These are phyloP conservation scores for Pyrrhoderma lamaoense DNA, from an alignment of 1,284 basidiomycete species.

Conservation along the genomic window DNA sequence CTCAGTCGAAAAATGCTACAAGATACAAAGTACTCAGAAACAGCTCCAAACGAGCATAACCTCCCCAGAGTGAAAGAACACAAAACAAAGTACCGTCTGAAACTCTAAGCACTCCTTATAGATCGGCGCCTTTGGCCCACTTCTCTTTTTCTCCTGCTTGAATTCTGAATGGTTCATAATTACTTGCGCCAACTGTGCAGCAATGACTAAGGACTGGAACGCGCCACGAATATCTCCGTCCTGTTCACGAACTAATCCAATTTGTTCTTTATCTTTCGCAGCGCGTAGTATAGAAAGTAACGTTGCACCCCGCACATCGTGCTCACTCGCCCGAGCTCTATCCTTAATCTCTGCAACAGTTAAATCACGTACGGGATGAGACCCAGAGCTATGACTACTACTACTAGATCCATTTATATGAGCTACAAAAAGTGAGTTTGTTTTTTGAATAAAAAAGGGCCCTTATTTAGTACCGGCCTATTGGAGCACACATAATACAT, in stretches of 20 bases:
- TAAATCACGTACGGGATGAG: conserved; percentile 18
- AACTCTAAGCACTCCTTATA: conserved; percentile 53
- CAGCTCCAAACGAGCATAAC: conserved; percentile 6
- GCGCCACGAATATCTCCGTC: conserved; percentile 54
- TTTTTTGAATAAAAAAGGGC: no score
- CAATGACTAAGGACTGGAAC: conserved; percentile 48
- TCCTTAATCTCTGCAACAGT: conserved; percentile 60
- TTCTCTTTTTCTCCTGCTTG: conserved; percentile 40
- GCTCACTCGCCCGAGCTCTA: conserved; percentile 49
- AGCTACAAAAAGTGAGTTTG: no score
- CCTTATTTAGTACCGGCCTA: no score
- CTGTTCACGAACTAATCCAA: conserved; percentile 43
- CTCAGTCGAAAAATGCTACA: conserved; percentile 26
- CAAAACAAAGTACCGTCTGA: conserved; percentile 40
- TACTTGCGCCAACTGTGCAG: conserved; percentile 49
- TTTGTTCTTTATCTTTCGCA: conserved; percentile 48
- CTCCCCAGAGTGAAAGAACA: conserved; percentile 5
- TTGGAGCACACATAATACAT: no score
- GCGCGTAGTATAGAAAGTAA: conserved; percentile 48
- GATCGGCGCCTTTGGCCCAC: conserved; percentile 32
- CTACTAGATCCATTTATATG: neutral
- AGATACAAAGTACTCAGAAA: no score
- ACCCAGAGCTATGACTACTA: neutral
- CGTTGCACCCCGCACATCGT: conserved; percentile 45
- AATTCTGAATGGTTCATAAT: conserved; percentile 55